Conservation (phyloP, 2,329 filamentous ascomycete species). For the Ophiostoma himal-ulmi region DNA sequence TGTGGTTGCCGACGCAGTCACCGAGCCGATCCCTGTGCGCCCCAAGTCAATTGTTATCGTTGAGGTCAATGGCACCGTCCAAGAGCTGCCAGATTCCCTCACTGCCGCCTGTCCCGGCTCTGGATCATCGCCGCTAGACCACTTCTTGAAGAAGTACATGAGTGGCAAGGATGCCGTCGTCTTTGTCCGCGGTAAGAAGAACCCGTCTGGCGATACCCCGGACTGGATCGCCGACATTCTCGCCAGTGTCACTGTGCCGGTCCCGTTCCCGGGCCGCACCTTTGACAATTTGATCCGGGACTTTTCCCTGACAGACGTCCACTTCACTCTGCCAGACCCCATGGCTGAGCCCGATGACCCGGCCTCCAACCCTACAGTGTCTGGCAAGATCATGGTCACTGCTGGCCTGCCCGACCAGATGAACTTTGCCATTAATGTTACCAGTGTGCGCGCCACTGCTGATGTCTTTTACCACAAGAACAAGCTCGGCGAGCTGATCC, state of each 20-base stretch:
- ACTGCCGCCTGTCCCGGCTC: slow-evolving; percentile 69
- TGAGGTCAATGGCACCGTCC: slow-evolving; percentile 65
- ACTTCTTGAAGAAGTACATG: slow-evolving; percentile 74
- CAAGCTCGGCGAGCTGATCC: slow-evolving; percentile 73
- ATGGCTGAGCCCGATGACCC: slow-evolving; percentile 70
- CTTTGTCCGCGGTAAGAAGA: slow-evolving; percentile 73
- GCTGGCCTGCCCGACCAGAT: slow-evolving; percentile 77
- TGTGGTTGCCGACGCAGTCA: slow-evolving; percentile 68
- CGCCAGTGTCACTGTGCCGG: slow-evolving; percentile 72
- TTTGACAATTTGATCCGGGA: slow-evolving; percentile 81
- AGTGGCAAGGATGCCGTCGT: slow-evolving; percentile 71
- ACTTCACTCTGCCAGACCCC: slow-evolving; percentile 78
- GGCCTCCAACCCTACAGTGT: slow-evolving; percentile 69
- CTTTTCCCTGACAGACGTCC: slow-evolving; percentile 77
- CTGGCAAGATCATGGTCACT: slow-evolving; percentile 73
- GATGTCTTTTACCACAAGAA: slow-evolving; percentile 72
- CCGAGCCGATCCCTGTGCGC: slow-evolving; percentile 58
- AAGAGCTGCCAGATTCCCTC: slow-evolving; percentile 66
- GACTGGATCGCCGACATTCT: slow-evolving; percentile 77
- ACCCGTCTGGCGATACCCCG: slow-evolving; percentile 62
- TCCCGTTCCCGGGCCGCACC: slow-evolving; percentile 75
- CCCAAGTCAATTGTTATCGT: slow-evolving; percentile 63
- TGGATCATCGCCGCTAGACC: slow-evolving; percentile 75
- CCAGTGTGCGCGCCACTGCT: slow-evolving; percentile 66
- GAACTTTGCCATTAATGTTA: slow-evolving; percentile 77